Evolutionary conservation across 1,139 yeast genomes (phyloP).

Genomic region (Geotrichum citri-aurantii): DNA sequence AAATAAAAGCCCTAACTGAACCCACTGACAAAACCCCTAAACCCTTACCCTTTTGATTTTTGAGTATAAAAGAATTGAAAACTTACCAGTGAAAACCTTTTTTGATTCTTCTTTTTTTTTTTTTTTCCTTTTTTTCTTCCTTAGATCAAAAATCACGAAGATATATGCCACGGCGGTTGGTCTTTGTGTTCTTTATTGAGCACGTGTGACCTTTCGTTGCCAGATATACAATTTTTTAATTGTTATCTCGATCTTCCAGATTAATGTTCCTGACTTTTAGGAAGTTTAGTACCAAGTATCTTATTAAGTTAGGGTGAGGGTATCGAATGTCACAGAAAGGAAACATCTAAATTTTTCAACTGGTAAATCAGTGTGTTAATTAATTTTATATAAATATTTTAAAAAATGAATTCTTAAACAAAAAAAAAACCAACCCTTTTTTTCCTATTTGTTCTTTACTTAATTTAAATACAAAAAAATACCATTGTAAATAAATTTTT

Average conservation of each 20-base stretch:
- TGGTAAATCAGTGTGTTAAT: background rate
- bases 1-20: slow-evolving; percentile 4
- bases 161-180: slow-evolving; percentile 37
- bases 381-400: background rate
- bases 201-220: slow-evolving; percentile 33
- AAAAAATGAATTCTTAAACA: too few species aligned
- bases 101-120: slow-evolving; percentile 14
- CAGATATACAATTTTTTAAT: slow-evolving; percentile 28
- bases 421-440: too few species aligned
- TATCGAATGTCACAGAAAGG: slow-evolving; percentile 39
- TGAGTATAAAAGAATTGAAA: slow-evolving; percentile 10
- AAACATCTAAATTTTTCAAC: slow-evolving; percentile 26
- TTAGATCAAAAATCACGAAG: slow-evolving; percentile 36
- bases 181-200: slow-evolving; percentile 19
- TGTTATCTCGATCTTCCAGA: slow-evolving; percentile 36
- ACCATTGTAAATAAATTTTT: too few species aligned
- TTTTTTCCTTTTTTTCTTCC: slow-evolving; percentile 31
- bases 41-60: slow-evolving; percentile 10
- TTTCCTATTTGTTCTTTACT: too few species aligned
- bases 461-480: too few species aligned
- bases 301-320: slow-evolving; percentile 35
- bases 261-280: slow-evolving; percentile 36
- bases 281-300: slow-evolving; percentile 36
- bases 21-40: slow-evolving; percentile 8
- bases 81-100: background rate